Conservation (phyloP, 202 grass and related monocot species). For the Panicum virgatum region DNA sequence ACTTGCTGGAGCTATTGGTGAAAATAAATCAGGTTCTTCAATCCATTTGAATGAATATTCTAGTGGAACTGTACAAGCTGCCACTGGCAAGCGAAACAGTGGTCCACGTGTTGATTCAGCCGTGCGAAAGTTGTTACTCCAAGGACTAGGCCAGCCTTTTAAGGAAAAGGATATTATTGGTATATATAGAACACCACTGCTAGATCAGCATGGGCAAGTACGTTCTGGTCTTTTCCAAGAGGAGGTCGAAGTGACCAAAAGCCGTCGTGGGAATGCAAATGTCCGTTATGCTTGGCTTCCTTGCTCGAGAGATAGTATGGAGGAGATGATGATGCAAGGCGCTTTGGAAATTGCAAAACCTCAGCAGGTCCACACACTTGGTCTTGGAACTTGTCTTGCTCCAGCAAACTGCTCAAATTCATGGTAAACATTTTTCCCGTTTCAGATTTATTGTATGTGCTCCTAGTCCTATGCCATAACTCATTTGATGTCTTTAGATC, state of each 20-base stretch:
- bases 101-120: slow-evolving; percentile 32
- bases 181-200: slow-evolving; percentile 71
- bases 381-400: slow-evolving; percentile 74
- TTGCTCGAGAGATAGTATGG: slow-evolving; percentile 60
- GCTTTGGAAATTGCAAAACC: slow-evolving; percentile 55
- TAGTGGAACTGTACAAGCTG: slow-evolving; percentile 20
- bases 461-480: background rate
- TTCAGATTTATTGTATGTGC: slow-evolving; percentile 30
- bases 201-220: slow-evolving; percentile 53
- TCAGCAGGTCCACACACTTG: slow-evolving; percentile 46
- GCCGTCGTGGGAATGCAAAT: slow-evolving; percentile 73
- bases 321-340: slow-evolving; percentile 67
- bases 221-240: slow-evolving; percentile 63
- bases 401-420: slow-evolving; percentile 64
- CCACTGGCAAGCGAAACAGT: slow-evolving; percentile 1
- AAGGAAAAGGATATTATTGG: slow-evolving; percentile 64
- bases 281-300: slow-evolving; percentile 86
- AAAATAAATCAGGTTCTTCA: slow-evolving; percentile 45
- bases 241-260: slow-evolving; percentile 60
- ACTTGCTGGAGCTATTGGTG: slow-evolving; percentile 26
- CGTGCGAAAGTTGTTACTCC: slow-evolving; percentile 62
- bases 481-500: slow-evolving; percentile 13
- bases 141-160: slow-evolving; percentile 57
- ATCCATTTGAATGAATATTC: slow-evolving; percentile 19
- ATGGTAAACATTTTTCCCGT: slow-evolving; percentile 57